Evolutionary conservation across 192 early-diverging fungal species (phyloP).

Genomic region (Globomyces pollinis-pini): DNA sequence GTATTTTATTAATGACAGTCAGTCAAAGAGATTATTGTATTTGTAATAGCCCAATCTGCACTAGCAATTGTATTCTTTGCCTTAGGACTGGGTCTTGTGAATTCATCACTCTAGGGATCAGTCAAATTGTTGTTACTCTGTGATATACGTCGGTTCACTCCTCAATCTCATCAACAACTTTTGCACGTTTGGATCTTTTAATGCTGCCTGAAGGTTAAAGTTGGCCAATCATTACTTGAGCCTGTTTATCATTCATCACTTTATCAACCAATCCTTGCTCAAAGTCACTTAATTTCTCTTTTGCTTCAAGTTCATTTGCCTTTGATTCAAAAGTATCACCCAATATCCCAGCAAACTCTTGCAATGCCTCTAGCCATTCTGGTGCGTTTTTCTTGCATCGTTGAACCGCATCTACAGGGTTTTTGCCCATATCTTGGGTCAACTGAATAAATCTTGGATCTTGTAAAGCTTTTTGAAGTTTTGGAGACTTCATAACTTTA

Average conservation of each 20-base stretch:
- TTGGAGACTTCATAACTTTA: conserved; percentile 21
- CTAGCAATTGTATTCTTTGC: conserved; percentile 15
- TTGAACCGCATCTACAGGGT: conserved; percentile 27
- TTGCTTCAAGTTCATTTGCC: background rate
- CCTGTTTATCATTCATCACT: conserved; percentile 17
- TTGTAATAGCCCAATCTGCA: conserved; percentile 16
- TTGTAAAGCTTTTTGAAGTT: conserved; percentile 24
- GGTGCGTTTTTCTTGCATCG: conserved; percentile 19
- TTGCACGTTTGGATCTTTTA: conserved; percentile 10
- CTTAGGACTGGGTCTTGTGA: conserved; percentile 5
- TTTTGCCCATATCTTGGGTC: conserved; percentile 17
- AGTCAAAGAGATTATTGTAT: conserved; percentile 15
- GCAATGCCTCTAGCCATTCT: conserved; percentile 26
- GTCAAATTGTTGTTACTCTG: background rate
- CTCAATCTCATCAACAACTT: conserved; percentile 9
- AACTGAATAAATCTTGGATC: conserved; percentile 29
- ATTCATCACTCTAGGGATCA: background rate
- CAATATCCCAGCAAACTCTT: conserved; percentile 32
- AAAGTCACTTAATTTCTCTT: background rate
- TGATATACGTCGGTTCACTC: conserved; percentile 12
- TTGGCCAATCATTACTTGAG: conserved; percentile 11
- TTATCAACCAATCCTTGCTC: conserved; percentile 23
- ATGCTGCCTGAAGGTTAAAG: background rate
- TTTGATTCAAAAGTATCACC: conserved; percentile 15
- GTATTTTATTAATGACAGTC: too few relatives aligned